These are phyloP conservation scores for Puccinia horiana DNA, from an alignment of 1,284 basidiomycete genomes.

Conservation along the genomic window DNA sequence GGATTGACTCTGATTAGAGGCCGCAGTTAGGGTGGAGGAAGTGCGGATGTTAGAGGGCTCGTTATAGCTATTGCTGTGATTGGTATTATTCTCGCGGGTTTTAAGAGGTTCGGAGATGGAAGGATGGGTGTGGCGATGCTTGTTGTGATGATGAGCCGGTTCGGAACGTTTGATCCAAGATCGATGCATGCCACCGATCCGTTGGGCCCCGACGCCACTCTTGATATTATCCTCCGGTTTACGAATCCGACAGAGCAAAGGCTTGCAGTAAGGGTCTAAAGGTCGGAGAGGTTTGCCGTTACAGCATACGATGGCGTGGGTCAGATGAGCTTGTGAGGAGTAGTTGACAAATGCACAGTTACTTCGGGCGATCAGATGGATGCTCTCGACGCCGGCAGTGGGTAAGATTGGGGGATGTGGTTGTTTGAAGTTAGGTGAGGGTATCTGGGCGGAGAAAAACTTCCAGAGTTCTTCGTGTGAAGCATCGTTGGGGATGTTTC, in stretches of 20 bases:
- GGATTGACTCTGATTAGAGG: constrained; percentile 24
- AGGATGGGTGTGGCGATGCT: not conserved
- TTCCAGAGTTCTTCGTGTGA: constrained; percentile 83
- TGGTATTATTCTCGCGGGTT: not conserved
- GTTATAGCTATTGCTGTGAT: not conserved
- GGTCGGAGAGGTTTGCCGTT: constrained; percentile 70
- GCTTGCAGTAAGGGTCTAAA: constrained; percentile 71
- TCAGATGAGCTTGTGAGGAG: constrained; percentile 67
- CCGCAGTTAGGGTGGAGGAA: constrained; percentile 24
- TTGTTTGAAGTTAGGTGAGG: constrained; percentile 13
- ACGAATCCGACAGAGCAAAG: constrained; percentile 81
- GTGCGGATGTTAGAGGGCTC: constrained; percentile 12
- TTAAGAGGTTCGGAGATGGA: not conserved
- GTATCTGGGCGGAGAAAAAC: constrained; percentile 67
- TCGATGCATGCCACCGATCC: constrained; percentile 80
- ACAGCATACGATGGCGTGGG: constrained; percentile 71
- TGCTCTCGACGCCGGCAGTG: constrained; percentile 71
- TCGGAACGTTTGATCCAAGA: constrained; percentile 65
- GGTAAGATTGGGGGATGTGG: not conserved
- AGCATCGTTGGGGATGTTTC: constrained; percentile 79
- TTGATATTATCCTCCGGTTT: constrained; percentile 80
- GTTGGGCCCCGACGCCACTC: constrained; percentile 86
- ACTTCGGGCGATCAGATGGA: constrained; percentile 88
- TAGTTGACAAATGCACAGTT: constrained; percentile 94
- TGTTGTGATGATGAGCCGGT: not conserved